Conservation (phyloP, 352 stramenopile genomes). For the Blastocystis hominis region DNA sequence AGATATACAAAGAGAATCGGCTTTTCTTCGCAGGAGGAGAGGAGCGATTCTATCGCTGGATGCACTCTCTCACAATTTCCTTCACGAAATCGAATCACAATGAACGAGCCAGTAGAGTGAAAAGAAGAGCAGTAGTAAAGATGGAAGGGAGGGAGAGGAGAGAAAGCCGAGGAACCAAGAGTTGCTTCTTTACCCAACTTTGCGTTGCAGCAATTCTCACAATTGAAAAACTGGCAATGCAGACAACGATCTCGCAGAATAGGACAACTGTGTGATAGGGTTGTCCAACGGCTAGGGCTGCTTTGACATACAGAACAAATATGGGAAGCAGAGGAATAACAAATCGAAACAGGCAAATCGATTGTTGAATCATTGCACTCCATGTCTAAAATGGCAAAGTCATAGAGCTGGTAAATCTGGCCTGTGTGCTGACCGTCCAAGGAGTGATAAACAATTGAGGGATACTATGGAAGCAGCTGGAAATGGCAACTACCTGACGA, state of each 20-base stretch:
- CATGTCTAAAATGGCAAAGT: conserved; percentile 11
- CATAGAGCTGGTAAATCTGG: conserved; percentile 37
- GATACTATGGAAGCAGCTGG: not conserved
- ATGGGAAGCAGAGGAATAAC: not conserved
- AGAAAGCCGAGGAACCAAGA: not conserved
- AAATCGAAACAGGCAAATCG: not conserved
- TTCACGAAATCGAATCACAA: not conserved
- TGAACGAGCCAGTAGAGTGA: not conserved
- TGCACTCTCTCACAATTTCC: not conserved
- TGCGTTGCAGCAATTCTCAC: not conserved
- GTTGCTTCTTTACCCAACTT: too few species aligned
- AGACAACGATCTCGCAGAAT: not conserved
- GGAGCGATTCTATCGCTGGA: not conserved
- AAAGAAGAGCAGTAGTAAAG: not conserved
- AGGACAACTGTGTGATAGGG: not conserved
- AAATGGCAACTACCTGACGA: not conserved
- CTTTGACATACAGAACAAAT: not conserved
- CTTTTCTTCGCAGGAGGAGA: not conserved
- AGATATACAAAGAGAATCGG: not conserved
- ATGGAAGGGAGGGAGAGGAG: not conserved
- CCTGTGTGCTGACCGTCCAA: not conserved
- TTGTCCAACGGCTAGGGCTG: not conserved
- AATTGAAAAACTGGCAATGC: conserved; percentile 17
- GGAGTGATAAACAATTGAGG: not conserved
- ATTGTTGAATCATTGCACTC: not conserved